Base-by-base conservation (phyloP, 2,329 filamentous ascomycete genomes). In the Alternaria tenuissima region DNA sequence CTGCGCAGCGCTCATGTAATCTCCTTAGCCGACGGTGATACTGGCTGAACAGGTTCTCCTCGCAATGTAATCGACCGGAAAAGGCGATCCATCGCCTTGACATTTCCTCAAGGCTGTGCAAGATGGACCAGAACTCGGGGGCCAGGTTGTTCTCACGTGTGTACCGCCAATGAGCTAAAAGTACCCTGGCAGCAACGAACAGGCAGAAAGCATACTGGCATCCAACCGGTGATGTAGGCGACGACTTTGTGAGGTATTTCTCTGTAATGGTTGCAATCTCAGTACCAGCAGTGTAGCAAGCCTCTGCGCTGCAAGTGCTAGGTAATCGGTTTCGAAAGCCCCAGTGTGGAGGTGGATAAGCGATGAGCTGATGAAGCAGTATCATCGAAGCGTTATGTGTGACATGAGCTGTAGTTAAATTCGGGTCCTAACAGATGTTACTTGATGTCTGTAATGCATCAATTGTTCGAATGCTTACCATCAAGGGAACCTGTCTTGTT, bases 311-410 rank as follows among this genome's bases (percentile, higher is more conserved):
- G 38, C 65, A 68, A 20, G 47, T 57, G 39, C 65, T 68, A 24
- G 63, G 65, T 30, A 68, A 26, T 36, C 57, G 46, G 22, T 55
- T 59, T 7, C 61, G 56, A 12, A 66, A 66, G 3, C 46, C 54
- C 63, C 65, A 68, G 5, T 62, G 52, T 7, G 47, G n/a, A 1
- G 63, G 63, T 5, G 65, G 65, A 47, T 68, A 68, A 1, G 65
- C 65, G 30, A 68, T 64, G 5, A 58, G 53, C 41, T 68, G 65
- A 47, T 68, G 65, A 9, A 68, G 53, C 28, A 68, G 46, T 16
- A 68, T 64, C 63, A 66, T 65, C 3, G 61, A 66, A 26, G 65
- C 44, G 36, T 68, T 68, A 22, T 68, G 65, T 7, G 65, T 68
- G 6, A 68, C 57, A n/a, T 67, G 67, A 18, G 67, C 67, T 5